Evolutionary conservation across 768 basidiomycete genomes (phyloP).

Genomic region (Tricholoma flavovirens): DNA sequence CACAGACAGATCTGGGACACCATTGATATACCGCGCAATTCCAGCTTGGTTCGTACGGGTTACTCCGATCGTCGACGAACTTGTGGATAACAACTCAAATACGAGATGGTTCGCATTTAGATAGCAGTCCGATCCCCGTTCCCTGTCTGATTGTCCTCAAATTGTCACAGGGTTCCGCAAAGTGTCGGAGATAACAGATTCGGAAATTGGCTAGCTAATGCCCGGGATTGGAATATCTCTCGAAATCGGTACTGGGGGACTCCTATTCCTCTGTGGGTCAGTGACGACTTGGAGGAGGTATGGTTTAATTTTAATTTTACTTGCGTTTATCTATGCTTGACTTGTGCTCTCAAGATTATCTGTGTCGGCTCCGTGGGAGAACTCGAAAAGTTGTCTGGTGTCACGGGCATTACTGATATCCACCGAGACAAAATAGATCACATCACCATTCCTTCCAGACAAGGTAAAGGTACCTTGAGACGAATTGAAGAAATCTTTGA

Average conservation of each 20-base stretch:
- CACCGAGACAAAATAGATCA: conserved; percentile 94
- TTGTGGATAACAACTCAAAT: conserved; percentile 84
- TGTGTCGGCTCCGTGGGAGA: conserved; percentile 86
- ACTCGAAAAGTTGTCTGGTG: conserved; percentile 81
- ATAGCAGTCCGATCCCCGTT: neutral
- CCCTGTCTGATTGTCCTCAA: neutral
- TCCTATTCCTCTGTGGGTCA: conserved; percentile 94
- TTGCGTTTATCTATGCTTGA: neutral
- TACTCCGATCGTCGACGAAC: conserved; percentile 73
- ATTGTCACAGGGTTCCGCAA: conserved; percentile 76
- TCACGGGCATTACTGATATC: conserved; percentile 78
- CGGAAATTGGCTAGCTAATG: conserved; percentile 96
- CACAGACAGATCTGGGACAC: conserved; percentile 74
- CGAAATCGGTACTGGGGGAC: conserved; percentile 99
- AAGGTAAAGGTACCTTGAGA: conserved; percentile 80
- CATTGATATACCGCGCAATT: conserved; percentile 92
- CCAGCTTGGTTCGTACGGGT: conserved; percentile 96
- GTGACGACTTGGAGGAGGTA: conserved; percentile 89
- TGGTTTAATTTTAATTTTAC: conserved; percentile 1
- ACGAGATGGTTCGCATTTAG: conserved; percentile 69
- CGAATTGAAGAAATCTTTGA: conserved; percentile 98
- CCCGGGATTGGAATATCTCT: conserved; percentile 99
- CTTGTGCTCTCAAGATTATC: conserved; percentile 49
- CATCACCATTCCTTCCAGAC: conserved; percentile 89
- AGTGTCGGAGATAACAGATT: conserved; percentile 88